phyloP scores from a whole-genome alignment of 2,329 filamentous ascomycete genomes.

The Ophiostoma montium region DNA sequence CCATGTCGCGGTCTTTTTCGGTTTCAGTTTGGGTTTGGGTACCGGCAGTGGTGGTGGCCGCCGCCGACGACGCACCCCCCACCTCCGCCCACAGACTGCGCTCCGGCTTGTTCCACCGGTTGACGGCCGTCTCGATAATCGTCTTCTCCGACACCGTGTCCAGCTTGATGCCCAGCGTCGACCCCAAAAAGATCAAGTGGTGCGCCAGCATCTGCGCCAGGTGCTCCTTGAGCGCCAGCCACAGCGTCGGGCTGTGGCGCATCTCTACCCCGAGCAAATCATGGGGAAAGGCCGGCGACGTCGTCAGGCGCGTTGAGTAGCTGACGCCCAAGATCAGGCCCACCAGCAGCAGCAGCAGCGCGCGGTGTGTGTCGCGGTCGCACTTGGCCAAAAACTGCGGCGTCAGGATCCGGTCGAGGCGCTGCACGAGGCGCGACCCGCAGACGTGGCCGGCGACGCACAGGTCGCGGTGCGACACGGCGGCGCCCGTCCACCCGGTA shows the following conservation, averaged over 20 bases:
- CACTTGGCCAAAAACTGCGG: constrained; percentile 18
- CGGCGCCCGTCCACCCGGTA: constrained; percentile 13
- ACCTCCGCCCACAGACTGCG: constrained; percentile 16
- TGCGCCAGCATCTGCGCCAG: constrained; percentile 21
- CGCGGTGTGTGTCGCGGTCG: constrained; percentile 15
- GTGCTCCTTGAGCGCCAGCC: constrained; percentile 21
- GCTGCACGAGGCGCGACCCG: constrained; percentile 17
- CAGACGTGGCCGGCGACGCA: constrained; percentile 16
- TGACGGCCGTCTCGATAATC: constrained; percentile 18
- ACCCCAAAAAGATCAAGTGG: constrained; percentile 19
- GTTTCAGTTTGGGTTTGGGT: too few species aligned
- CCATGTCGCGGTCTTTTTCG: neutral
- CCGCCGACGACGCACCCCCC: neutral
- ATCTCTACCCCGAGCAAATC: constrained; percentile 16
- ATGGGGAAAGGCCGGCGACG: constrained; percentile 12
- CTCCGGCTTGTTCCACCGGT: constrained; percentile 20
- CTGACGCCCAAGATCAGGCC: constrained; percentile 18
- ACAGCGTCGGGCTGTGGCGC: constrained; percentile 20
- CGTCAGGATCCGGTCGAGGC: constrained; percentile 19
- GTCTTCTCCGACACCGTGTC: constrained; percentile 18
- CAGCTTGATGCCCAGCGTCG: constrained; percentile 19
- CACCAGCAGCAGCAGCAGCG: constrained; percentile 19
- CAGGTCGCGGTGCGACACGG: constrained; percentile 13
- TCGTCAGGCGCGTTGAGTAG: constrained; percentile 14
- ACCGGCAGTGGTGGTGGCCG: too few species aligned